Evolutionary conservation across 192 early-diverging fungal genomes (phyloP).

Genomic region (Mortierella antarctica): DNA sequence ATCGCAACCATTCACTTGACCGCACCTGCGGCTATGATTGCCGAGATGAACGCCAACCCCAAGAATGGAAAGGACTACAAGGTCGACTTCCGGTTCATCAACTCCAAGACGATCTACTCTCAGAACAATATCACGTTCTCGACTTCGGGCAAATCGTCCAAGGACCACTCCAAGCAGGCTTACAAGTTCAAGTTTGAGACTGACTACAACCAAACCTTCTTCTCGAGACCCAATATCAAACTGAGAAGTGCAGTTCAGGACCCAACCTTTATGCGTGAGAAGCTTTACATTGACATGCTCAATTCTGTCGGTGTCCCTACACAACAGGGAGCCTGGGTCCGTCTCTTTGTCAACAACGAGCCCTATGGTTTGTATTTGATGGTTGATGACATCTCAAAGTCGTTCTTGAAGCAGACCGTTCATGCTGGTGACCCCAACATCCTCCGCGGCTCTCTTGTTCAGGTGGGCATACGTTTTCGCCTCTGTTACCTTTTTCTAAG

Average conservation of each 20-base stretch:
- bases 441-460: slow-evolving; percentile 24
- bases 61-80: slow-evolving; percentile 23
- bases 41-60: slow-evolving; percentile 39
- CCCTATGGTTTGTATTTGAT: slow-evolving; percentile 55
- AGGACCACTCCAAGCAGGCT: slow-evolving; percentile 56
- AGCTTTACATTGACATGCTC: slow-evolving; percentile 56
- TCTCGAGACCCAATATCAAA: slow-evolving; percentile 51
- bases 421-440: slow-evolving; percentile 20
- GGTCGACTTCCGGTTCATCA: slow-evolving; percentile 54
- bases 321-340: slow-evolving; percentile 49
- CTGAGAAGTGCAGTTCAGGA: slow-evolving; percentile 43
- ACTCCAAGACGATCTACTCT: slow-evolving; percentile 32
- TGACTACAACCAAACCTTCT: slow-evolving; percentile 28
- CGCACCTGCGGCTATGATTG: slow-evolving; percentile 24
- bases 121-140: slow-evolving; percentile 38
- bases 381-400: slow-evolving; percentile 56
- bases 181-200: slow-evolving; percentile 55
- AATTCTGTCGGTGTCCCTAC: slow-evolving; percentile 47
- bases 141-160: slow-evolving; percentile 55
- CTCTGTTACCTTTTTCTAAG: not conserved
- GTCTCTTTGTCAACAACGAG: slow-evolving; percentile 54
- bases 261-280: slow-evolving; percentile 55
- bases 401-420: slow-evolving; percentile 52
- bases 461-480: slow-evolving; percentile 4
- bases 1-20: slow-evolving; percentile 59